phyloP scores from a whole-genome alignment of 805 yeast species.

The Lachancea fermentati region DNA sequence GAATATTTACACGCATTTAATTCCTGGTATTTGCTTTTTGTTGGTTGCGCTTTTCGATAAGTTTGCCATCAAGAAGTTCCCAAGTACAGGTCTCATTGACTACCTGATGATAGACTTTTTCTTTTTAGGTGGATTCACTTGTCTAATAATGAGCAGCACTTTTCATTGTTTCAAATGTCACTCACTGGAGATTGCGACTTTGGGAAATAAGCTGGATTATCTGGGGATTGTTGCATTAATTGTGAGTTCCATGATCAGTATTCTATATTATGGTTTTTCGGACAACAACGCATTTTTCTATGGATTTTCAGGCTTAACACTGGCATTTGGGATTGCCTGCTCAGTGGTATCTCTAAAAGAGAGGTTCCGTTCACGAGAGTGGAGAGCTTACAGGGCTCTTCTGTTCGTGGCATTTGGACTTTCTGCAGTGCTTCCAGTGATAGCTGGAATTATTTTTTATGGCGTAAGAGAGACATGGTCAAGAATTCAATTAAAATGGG shows the following conservation, averaged over 20 bases:
- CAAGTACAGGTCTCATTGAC: slow-evolving; percentile 39
- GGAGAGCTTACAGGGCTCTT: slow-evolving; percentile 71
- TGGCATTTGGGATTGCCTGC: slow-evolving; percentile 55
- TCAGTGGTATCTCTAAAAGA: slow-evolving; percentile 58
- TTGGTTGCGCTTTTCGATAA: slow-evolving; percentile 24
- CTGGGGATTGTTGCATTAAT: slow-evolving; percentile 67
- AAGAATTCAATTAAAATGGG: slow-evolving; percentile 56
- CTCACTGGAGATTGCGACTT: slow-evolving; percentile 45
- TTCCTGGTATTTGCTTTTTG: slow-evolving; percentile 34
- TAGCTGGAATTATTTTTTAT: slow-evolving; percentile 43
- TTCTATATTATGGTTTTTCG: slow-evolving; percentile 43
- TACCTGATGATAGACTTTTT: slow-evolving; percentile 31
- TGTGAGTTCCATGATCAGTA: slow-evolving; percentile 52
- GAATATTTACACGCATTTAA: slow-evolving; percentile 62
- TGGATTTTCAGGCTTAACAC: slow-evolving; percentile 41
- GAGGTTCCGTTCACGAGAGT: slow-evolving; percentile 59
- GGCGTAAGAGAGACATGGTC: slow-evolving; percentile 45
- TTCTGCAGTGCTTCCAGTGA: slow-evolving; percentile 66
- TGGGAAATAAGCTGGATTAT: slow-evolving; percentile 71
- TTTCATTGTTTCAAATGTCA: slow-evolving; percentile 67
- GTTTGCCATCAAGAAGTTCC: slow-evolving; percentile 34
- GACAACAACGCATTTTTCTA: slow-evolving; percentile 37
- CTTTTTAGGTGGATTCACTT: slow-evolving; percentile 51
- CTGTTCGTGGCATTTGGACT: slow-evolving; percentile 80
- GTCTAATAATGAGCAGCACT: slow-evolving; percentile 57